Base-by-base conservation (phyloP, 2,329 filamentous ascomycete genomes). In the Botrytis paeoniae region DNA sequence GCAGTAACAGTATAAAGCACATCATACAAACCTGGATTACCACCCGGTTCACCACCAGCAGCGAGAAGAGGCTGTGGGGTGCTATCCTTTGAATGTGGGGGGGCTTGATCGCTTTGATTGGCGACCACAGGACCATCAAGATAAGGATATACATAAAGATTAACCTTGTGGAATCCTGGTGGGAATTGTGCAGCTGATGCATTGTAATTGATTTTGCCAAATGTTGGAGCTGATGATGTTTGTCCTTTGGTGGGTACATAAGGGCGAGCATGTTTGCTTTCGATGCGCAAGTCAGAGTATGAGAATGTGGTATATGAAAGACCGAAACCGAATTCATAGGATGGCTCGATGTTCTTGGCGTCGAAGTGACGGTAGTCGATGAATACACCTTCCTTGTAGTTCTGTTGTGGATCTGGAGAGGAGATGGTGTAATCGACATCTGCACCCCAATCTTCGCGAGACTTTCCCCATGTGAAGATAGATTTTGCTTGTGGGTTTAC, bases 341-440 rank as follows among this genome's bases (percentile, higher is more conserved):
- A 87, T 1, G 93, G 92, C 8, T 88, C 87, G 73, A 89, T 86
- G 75, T 87, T 82, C 59, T 83, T 80, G 1, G 83, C 79, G 82
- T 97, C 93, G 70, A 96, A 93, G 77, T 91, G 85, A 59, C 92
- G 88, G 83, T 94, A 93, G 82, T 96, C 93, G 79, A 97, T 94
- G 81, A 95, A 93, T 70, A 92, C 85, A 22, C 93, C 93, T 81
- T 96, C 93, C 16, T 85, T 84, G 80, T 94, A 97, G 78, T 93
- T 88, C 48, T 90, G 84, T 78, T 96, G 93, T 3, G 92, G 92
- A 5, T 82, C 77, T 70, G 84, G 79, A 62, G 82, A 84, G 79
- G 81, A 82, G 75, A 82, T 81, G 57, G 82, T 83, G 74, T 86
- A 81, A 3, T 78, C 35, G 16, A 81, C 77, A 69, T 81, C 79